Evolutionary conservation across 1,284 basidiomycete genomes (phyloP), one percentile per base, ranked within the genome.

Genomic region (Microbotryum silenes-acaulis): DNA sequence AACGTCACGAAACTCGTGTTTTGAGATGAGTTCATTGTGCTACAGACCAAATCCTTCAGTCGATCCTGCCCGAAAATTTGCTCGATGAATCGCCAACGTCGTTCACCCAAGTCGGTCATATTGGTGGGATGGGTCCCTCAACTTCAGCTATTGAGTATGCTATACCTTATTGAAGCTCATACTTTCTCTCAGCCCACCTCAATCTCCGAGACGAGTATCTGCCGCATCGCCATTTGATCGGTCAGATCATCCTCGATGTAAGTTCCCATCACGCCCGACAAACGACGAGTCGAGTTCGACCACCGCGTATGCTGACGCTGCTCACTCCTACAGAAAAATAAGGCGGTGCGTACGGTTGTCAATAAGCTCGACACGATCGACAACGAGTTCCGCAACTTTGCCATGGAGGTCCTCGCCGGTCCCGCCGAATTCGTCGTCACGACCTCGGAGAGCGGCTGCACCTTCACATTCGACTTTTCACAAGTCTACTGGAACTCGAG

Each of bases 401-500:
- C 89, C 70, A 98, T 99, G 96, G 96, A 99, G 73, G 81, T 97
- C 2, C 80, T 99, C 23, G 93, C 94, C 0, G 96, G 96, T 14
- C 86, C 90, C 62, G 81, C 85, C 0, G 82, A 96, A 72, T 94
- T 87, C 72, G 71, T 88, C 23, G 91, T 96, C 6, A 83, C 87
- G 69, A 87, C 89, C 75, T 81, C 81, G 66, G 91, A 96, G 78
- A 83, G 85, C 8, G 83, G 85, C 67, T 97, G 92, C 75, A 78
- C 78, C 18, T 98, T 97, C 75, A 86, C 82, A 0, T 97, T 99
- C 71, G 93, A 99, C 74, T 98, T 98, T 73, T 85, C 88, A 10
- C 81, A 85, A 70, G 96, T 98, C 3, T 98, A 98, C 77, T 98
- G 93, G 92, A 99, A 99, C 78, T 94, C 92, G 21, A 84, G 96